phyloP scores from a whole-genome alignment of 2,329 filamentous ascomycete species.

The Dothistroma pini region DNA sequence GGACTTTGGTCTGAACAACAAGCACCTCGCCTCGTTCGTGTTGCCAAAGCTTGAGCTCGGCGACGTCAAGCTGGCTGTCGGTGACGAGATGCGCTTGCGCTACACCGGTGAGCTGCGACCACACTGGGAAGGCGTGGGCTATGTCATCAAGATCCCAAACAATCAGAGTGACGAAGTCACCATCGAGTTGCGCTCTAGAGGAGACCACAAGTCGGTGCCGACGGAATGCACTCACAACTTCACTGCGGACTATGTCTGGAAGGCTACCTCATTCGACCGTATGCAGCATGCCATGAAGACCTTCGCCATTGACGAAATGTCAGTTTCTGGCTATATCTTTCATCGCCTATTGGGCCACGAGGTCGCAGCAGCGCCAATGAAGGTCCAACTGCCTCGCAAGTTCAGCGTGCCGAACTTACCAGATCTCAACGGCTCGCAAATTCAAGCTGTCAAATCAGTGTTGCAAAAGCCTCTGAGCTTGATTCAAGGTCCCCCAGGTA shows the following conservation, averaged over 20 bases:
- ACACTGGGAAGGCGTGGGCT: conserved; percentile 95
- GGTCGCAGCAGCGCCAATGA: conserved; percentile 90
- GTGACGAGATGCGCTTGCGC: conserved; percentile 95
- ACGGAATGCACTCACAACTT: conserved; percentile 98
- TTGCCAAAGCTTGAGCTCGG: conserved; percentile 96
- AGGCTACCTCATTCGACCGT: conserved; percentile 96
- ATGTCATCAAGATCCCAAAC: conserved; percentile 99
- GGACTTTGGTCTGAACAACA: conserved; percentile 95
- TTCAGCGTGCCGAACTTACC: conserved; percentile 93
- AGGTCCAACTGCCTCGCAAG: conserved; percentile 91
- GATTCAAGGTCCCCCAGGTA: conserved; percentile 95
- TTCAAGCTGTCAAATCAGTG: conserved; percentile 93
- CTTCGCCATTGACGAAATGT: conserved; percentile 96
- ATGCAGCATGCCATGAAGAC: conserved; percentile 99
- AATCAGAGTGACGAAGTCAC: conserved; percentile 98
- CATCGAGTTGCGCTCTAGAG: conserved; percentile 88
- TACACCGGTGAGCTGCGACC: conserved; percentile 92
- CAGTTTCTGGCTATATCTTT: conserved; percentile 97
- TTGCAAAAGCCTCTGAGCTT: conserved; percentile 89
- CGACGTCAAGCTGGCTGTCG: conserved; percentile 95
- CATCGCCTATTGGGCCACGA: conserved; percentile 94
- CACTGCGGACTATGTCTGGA: conserved; percentile 98
- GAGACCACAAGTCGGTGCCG: conserved; percentile 92
- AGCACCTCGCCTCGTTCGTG: conserved; percentile 91
- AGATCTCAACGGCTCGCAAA: conserved; percentile 92